Evolutionary conservation across 1,139 yeast genomes (phyloP).

Genomic region (Candida gigantensis): DNA sequence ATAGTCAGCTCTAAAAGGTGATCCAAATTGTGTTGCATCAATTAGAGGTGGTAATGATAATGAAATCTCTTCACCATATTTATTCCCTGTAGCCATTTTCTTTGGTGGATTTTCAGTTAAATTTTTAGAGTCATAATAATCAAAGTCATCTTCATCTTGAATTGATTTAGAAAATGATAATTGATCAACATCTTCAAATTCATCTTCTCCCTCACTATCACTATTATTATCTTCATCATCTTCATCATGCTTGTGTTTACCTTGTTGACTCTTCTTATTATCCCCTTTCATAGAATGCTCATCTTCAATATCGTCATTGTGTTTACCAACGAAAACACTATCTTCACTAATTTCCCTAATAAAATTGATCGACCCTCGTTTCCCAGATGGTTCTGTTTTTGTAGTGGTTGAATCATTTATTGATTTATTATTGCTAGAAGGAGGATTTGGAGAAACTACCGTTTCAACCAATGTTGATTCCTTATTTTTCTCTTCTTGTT

Average conservation of each 20-base stretch:
- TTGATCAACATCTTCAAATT: conserved; percentile 11
- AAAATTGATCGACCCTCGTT: conserved; percentile 20
- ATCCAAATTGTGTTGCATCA: conserved; percentile 26
- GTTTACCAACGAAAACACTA: conserved; percentile 11
- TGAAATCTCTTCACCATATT: conserved; percentile 34
- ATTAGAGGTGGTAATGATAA: conserved; percentile 14
- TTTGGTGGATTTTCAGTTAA: conserved; percentile 30
- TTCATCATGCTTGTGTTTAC: neutral
- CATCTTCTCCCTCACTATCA: conserved; percentile 12
- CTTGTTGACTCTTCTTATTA: neutral
- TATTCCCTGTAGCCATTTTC: conserved; percentile 20
- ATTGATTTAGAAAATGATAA: conserved; percentile 7
- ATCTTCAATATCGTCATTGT: conserved; percentile 10
- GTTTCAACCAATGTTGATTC: too few species aligned
- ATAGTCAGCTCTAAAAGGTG: conserved; percentile 35
- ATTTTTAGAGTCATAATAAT: conserved; percentile 26
- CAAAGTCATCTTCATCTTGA: conserved; percentile 15
- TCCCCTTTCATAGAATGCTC: conserved; percentile 6
- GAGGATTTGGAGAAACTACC: neutral
- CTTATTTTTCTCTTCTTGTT: neutral
- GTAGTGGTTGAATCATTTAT: neutral
- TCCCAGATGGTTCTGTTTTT: neutral
- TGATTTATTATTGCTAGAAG: neutral
- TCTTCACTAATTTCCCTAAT: conserved; percentile 39
- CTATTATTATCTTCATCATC: conserved; percentile 6